phyloP scores from a whole-genome alignment of 768 basidiomycete genomes.

The Tephrocybe sp. region DNA sequence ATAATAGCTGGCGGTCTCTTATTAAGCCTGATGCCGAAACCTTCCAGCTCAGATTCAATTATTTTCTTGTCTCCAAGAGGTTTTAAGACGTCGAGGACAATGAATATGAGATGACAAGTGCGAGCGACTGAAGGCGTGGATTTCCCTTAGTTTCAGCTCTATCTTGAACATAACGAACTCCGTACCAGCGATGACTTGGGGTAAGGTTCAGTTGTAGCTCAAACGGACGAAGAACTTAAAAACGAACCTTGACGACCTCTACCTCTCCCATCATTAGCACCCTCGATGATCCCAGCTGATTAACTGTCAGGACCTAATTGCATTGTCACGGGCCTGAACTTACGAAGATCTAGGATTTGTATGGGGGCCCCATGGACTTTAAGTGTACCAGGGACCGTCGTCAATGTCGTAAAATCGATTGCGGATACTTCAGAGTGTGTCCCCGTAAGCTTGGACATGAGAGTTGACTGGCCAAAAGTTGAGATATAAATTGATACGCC shows the following conservation, averaged over 20 bases:
- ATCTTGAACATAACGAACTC: conserved; percentile 11
- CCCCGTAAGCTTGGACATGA: conserved; percentile 95
- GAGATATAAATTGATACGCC: not conserved
- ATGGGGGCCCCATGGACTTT: conserved; percentile 96
- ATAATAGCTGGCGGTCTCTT: conserved; percentile 88
- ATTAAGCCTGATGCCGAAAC: conserved; percentile 97
- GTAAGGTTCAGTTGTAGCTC: not conserved
- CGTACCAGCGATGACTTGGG: conserved; percentile 74
- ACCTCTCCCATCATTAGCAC: conserved; percentile 94
- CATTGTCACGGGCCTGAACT: conserved; percentile 24
- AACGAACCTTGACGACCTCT: conserved; percentile 87
- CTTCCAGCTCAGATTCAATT: conserved; percentile 92
- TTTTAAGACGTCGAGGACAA: conserved; percentile 96
- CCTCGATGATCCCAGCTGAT: conserved; percentile 94
- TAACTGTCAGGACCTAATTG: conserved; percentile 2
- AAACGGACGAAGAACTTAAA: conserved; percentile 5
- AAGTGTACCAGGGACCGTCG: conserved; percentile 92
- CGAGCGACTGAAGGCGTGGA: conserved; percentile 70
- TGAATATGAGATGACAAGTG: conserved; percentile 98
- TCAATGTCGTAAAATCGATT: conserved; percentile 95
- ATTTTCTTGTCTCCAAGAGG: conserved; percentile 94
- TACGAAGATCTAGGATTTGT: conserved; percentile 90
- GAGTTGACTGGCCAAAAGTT: conserved; percentile 58
- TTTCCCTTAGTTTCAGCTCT: conserved; percentile 13
- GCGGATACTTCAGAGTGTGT: conserved; percentile 95